Evolutionary conservation across 352 stramenopile species (phyloP).

Genomic region (Phytopythium vexans): DNA sequence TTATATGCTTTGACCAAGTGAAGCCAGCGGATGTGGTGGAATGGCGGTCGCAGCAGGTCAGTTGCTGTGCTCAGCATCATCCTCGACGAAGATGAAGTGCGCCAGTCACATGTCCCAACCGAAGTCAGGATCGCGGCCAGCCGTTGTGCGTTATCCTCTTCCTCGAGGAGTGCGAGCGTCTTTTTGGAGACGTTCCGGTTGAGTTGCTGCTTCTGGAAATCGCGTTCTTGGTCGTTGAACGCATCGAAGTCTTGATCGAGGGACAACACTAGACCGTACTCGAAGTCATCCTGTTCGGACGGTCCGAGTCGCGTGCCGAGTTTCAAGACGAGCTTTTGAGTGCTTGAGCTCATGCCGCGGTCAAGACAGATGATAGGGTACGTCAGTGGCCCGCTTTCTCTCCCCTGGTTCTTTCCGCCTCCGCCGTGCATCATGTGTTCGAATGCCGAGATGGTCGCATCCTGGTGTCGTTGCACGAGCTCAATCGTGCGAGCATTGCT

Average conservation of each 20-base stretch:
- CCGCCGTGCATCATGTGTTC: slow-evolving; percentile 33
- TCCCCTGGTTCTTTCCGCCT: neutral
- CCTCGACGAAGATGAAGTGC: slow-evolving; percentile 13
- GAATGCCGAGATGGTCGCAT: slow-evolving; percentile 45
- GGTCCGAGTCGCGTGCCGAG: slow-evolving; percentile 45
- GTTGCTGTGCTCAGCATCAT: slow-evolving; percentile 35
- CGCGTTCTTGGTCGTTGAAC: slow-evolving; percentile 12
- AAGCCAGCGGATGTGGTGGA: slow-evolving; percentile 52
- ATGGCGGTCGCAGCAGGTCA: slow-evolving; percentile 48
- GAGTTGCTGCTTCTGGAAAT: slow-evolving; percentile 4
- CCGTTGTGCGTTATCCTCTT: slow-evolving; percentile 17
- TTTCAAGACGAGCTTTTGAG: slow-evolving; percentile 40
- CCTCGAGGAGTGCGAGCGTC: slow-evolving; percentile 11
- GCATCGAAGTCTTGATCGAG: slow-evolving; percentile 45
- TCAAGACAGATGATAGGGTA: slow-evolving; percentile 59
- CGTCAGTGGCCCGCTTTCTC: slow-evolving; percentile 27
- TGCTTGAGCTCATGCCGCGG: neutral
- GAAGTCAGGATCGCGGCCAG: slow-evolving; percentile 5
- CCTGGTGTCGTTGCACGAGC: slow-evolving; percentile 54
- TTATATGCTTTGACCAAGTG: slow-evolving; percentile 49
- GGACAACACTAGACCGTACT: slow-evolving; percentile 66
- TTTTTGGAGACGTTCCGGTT: slow-evolving; percentile 43
- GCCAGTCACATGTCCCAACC: slow-evolving; percentile 54
- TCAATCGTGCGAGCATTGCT: slow-evolving; percentile 37
- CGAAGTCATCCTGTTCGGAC: slow-evolving; percentile 42